phyloP scores from a whole-genome alignment of 805 yeast species.

The Hanseniaspora vineae region DNA sequence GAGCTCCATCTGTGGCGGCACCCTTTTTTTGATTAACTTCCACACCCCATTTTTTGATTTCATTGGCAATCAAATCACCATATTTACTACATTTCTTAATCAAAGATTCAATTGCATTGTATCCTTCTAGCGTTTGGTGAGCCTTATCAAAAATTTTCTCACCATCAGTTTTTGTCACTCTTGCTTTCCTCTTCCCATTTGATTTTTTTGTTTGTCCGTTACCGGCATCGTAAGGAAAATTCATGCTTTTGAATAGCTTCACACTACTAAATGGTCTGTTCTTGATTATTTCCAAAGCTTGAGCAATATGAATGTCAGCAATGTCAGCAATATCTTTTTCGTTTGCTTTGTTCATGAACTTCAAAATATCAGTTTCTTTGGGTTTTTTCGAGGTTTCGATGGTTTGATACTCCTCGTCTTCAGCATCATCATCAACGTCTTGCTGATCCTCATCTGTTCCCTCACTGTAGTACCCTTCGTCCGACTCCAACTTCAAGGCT shows the following conservation, averaged over 20 bases:
- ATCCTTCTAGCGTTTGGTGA: constrained; percentile 63
- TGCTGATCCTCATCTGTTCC: constrained; percentile 15
- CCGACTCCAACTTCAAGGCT: constrained; percentile 19
- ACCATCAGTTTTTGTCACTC: constrained; percentile 47
- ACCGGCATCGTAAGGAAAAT: constrained; percentile 31
- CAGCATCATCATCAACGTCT: constrained; percentile 31
- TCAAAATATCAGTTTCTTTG: constrained; percentile 55
- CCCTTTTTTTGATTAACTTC: constrained; percentile 45
- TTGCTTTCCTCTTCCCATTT: constrained; percentile 6
- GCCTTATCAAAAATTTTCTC: constrained; percentile 62
- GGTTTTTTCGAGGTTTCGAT: constrained; percentile 14
- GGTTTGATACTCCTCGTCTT: constrained; percentile 25
- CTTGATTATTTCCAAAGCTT: constrained; percentile 51
- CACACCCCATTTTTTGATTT: constrained; percentile 85
- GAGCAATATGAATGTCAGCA: constrained; percentile 51
- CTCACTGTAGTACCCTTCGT: constrained; percentile 18
- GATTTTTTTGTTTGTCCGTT: constrained; percentile 5
- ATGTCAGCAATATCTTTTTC: constrained; percentile 69
- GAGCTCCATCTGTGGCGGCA: constrained; percentile 34
- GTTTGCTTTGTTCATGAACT: constrained; percentile 69
- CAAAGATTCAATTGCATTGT: constrained; percentile 88
- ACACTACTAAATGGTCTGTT: constrained; percentile 59
- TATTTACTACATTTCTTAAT: constrained; percentile 71
- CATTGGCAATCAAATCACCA: constrained; percentile 56
- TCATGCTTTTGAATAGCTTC: constrained; percentile 43